Conservation (phyloP, 2,329 filamentous ascomycete species). For the Ustilaginoidea virens region DNA sequence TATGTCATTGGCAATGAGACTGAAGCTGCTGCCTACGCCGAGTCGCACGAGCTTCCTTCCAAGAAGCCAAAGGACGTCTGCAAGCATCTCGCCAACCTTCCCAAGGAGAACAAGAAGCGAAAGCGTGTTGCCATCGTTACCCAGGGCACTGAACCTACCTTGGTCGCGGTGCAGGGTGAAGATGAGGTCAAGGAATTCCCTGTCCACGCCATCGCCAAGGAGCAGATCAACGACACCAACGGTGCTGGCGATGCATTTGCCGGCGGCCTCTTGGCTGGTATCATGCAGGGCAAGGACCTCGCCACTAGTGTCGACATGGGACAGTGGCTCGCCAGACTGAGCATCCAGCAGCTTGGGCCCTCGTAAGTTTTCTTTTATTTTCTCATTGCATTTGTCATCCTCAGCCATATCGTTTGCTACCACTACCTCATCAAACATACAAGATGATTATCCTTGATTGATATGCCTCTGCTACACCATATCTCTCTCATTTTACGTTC, state of each 20-base stretch:
- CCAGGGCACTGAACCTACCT: conserved; percentile 81
- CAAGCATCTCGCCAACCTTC: conserved; percentile 68
- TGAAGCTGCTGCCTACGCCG: conserved; percentile 77
- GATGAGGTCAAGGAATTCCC: conserved; percentile 60
- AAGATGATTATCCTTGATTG: too few species aligned
- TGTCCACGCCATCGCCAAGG: conserved; percentile 62
- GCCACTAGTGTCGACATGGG: conserved; percentile 75
- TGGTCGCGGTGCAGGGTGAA: conserved; percentile 64
- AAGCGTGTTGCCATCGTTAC: conserved; percentile 83
- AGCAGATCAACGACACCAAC: conserved; percentile 87
- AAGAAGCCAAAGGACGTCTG: conserved; percentile 76
- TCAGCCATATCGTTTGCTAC: neutral
- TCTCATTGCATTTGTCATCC: neutral
- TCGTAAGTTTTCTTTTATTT: conserved; percentile 51
- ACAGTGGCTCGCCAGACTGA: conserved; percentile 88
- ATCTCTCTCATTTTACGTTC: too few species aligned
- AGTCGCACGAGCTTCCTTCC: conserved; percentile 59
- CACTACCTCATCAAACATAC: too few species aligned
- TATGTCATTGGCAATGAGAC: conserved; percentile 95
- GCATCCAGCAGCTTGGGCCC: conserved; percentile 89
- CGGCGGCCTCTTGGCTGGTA: conserved; percentile 79
- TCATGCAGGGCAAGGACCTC: conserved; percentile 71
- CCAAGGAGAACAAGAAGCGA: conserved; percentile 80
- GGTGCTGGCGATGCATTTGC: conserved; percentile 96
- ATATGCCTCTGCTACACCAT: too few species aligned